Evolutionary conservation across 2,329 filamentous ascomycete genomes (phyloP).

Genomic region (Ophiocordyceps polyrhachis-furcata): DNA sequence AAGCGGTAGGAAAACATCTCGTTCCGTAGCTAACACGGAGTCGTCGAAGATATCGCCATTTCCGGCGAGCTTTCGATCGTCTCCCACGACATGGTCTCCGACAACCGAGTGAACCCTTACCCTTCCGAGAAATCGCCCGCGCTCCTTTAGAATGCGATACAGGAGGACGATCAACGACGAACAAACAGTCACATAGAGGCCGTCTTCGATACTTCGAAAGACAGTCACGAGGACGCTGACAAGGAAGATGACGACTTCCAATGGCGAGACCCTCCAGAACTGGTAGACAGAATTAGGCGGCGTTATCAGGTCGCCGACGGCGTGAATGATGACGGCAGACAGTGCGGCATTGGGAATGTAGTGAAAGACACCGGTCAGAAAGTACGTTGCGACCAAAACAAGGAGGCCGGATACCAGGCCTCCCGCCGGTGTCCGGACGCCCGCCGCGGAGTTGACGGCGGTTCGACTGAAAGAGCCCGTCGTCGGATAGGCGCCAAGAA

Average conservation of each 20-base stretch:
- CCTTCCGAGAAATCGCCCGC: conserved; percentile 59
- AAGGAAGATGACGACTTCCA: conserved; percentile 74
- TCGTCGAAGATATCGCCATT: conserved; percentile 23
- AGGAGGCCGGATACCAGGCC: conserved; percentile 70
- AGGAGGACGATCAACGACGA: conserved; percentile 53
- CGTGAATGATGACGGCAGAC: conserved; percentile 76
- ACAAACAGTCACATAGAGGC: conserved; percentile 65
- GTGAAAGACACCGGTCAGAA: conserved; percentile 66
- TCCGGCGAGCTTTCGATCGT: conserved; percentile 8
- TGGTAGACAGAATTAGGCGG: conserved; percentile 69
- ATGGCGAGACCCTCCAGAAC: conserved; percentile 70
- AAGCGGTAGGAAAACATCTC: conserved; percentile 26
- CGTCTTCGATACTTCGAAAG: conserved; percentile 66
- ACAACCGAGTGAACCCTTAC: conserved; percentile 67
- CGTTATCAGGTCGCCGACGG: conserved; percentile 71
- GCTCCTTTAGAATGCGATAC: conserved; percentile 61
- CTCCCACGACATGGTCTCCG: conserved; percentile 13
- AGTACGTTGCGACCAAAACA: conserved; percentile 71
- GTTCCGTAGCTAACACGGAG: conserved; percentile 11
- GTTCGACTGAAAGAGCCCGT: conserved; percentile 84
- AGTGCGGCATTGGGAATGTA: conserved; percentile 68
- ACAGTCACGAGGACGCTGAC: conserved; percentile 68
- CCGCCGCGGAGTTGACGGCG: conserved; percentile 87
- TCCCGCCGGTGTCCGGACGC: conserved; percentile 70
- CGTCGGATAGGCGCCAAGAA: conserved; percentile 67